A percentile compares a stretch with the other conserved stretches of the same genome.
Conservation (phyloP, 352 stramenopile genomes). For the Phytophthora palmivora region DNA sequence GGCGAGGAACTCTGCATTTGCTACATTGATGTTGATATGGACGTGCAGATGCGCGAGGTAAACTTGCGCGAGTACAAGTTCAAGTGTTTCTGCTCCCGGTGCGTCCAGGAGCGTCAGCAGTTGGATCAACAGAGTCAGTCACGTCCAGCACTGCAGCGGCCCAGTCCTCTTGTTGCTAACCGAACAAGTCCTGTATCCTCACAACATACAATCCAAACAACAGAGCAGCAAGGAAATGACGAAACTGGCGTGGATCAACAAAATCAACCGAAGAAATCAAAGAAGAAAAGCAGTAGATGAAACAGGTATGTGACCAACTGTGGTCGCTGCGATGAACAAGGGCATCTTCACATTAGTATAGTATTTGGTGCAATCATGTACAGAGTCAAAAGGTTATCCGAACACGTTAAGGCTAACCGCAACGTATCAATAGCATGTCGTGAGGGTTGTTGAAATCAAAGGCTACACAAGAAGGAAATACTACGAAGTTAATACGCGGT, state of each 20-base stretch:
- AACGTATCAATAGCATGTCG: conserved; percentile 23
- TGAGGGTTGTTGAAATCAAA: conserved; percentile 22
- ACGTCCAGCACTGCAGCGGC: conserved; percentile 2
- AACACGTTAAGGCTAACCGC: neutral
- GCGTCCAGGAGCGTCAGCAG: conserved; percentile 51
- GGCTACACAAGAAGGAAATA: neutral
- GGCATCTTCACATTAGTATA: too few species aligned
- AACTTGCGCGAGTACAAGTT: conserved; percentile 86
- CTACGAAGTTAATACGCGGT: neutral
- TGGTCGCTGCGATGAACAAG: conserved; percentile 9
- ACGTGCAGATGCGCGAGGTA: conserved; percentile 69
- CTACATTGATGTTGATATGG: conserved; percentile 92
- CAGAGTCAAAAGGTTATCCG: conserved; percentile 4
- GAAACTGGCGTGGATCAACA: neutral
- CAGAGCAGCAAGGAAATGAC: neutral
- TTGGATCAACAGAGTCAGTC: conserved; percentile 17
- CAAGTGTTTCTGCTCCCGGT: conserved; percentile 75
- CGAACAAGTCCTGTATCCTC: conserved; percentile 7
- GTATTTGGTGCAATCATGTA: neutral
- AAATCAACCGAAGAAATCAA: conserved; percentile 17
- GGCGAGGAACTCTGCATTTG: conserved; percentile 96
- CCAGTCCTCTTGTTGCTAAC: too few species aligned
- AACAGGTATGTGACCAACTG: conserved; percentile 10
- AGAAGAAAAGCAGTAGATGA: conserved; percentile 27
- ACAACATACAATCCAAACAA: neutral